Conservation (phyloP, 2,329 filamentous ascomycete genomes). For the Torrubiellomyces zombiae region DNA sequence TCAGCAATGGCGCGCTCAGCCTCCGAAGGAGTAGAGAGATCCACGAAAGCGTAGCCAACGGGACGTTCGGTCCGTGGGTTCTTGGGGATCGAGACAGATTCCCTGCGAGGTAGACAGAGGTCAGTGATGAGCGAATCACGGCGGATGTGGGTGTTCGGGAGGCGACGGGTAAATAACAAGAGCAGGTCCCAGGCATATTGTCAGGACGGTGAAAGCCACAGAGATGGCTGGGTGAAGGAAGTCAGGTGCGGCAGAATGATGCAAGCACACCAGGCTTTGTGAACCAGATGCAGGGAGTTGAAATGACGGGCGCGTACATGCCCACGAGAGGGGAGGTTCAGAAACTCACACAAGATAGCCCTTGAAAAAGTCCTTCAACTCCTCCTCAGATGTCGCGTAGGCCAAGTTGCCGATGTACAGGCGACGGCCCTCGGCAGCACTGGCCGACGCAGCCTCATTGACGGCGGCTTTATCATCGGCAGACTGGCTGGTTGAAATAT, state of each 20-base stretch:
- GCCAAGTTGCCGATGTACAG: slow-evolving; percentile 99
- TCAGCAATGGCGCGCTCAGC: slow-evolving; percentile 90
- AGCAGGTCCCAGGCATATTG: too few species aligned
- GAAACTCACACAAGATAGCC: slow-evolving; percentile 90
- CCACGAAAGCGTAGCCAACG: slow-evolving; percentile 97
- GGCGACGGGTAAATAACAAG: too few species aligned
- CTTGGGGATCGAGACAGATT: slow-evolving; percentile 97
- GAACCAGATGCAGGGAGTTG: too few species aligned
- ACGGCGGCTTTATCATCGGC: slow-evolving; percentile 43
- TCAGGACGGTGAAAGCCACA: too few species aligned
- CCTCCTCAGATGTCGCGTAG: slow-evolving; percentile 99
- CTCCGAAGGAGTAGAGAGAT: slow-evolving; percentile 85
- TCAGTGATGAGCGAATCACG: too few species aligned
- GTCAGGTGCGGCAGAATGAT: too few species aligned
- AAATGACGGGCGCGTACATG: too few species aligned
- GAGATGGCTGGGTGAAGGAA: too few species aligned
- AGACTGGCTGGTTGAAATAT: slow-evolving; percentile 45
- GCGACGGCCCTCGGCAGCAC: slow-evolving; percentile 95
- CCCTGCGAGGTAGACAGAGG: slow-evolving; percentile 36
- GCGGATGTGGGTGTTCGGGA: too few species aligned
- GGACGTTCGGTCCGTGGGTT: slow-evolving; percentile 97
- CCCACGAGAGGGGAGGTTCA: too few species aligned
- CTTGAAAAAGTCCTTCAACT: slow-evolving; percentile 99
- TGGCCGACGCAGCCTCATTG: slow-evolving; percentile 86
- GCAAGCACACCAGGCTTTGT: too few species aligned